Evolutionary conservation across 805 yeast species (phyloP).

Genomic region (Clavispora carvajalis): DNA sequence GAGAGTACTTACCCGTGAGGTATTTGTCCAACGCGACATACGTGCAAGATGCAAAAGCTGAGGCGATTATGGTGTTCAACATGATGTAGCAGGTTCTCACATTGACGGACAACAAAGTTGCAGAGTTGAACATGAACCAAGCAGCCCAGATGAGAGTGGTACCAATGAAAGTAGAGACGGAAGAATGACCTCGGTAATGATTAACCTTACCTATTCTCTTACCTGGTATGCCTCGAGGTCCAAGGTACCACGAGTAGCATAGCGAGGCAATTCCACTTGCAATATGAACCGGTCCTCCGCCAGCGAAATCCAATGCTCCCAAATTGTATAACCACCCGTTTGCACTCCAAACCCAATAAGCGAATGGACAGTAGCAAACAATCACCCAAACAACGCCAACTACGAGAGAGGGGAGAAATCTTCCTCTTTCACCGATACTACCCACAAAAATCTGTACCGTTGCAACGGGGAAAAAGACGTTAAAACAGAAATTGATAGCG

Average conservation of each 20-base stretch:
- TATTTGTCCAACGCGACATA: constrained; percentile 41
- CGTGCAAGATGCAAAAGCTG: constrained; percentile 41
- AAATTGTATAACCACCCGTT: constrained; percentile 41
- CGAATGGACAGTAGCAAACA: constrained; percentile 42
- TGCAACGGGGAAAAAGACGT: constrained; percentile 44
- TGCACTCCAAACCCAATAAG: constrained; percentile 43
- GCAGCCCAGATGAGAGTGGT: constrained; percentile 44
- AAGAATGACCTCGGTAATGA: constrained; percentile 28
- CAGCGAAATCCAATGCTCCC: constrained; percentile 45
- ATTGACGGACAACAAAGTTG: constrained; percentile 37
- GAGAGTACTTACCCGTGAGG: constrained; percentile 36
- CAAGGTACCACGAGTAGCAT: constrained; percentile 38
- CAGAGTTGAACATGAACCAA: constrained; percentile 48
- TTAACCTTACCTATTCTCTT: constrained; percentile 18
- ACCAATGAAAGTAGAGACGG: constrained; percentile 36
- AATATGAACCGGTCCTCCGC: constrained; percentile 47
- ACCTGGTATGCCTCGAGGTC: constrained; percentile 30
- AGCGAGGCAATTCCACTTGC: constrained; percentile 40
- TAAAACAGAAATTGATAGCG: constrained; percentile 39
- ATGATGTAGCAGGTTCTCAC: constrained; percentile 42
- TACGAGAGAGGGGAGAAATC: constrained; percentile 36
- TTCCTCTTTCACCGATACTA: constrained; percentile 38
- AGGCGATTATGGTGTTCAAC: constrained; percentile 48
- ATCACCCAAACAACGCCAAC: constrained; percentile 38
- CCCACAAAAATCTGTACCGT: constrained; percentile 46